Conservation (phyloP, 805 yeast species). For the Lipomyces yamadae region DNA sequence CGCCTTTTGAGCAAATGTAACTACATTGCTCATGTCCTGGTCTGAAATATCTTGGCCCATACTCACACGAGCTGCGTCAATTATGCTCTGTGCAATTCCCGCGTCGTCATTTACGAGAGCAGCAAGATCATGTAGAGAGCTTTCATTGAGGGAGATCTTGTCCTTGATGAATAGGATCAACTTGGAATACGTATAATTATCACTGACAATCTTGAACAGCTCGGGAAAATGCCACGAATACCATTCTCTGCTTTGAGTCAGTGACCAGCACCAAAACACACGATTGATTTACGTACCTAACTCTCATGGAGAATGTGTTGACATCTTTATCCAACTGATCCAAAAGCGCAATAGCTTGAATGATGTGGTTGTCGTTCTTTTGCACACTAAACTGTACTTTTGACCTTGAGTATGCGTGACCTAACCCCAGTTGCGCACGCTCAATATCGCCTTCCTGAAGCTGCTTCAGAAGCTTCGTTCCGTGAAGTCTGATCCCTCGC, state of each 20-base stretch:
- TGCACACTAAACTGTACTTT: slow-evolving; percentile 98
- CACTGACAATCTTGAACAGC: slow-evolving; percentile 87
- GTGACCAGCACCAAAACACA: not conserved
- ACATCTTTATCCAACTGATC: slow-evolving; percentile 98
- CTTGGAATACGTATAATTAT: slow-evolving; percentile 84
- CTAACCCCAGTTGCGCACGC: slow-evolving; percentile 97
- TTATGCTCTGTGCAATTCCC: slow-evolving; percentile 85
- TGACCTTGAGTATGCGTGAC: slow-evolving; percentile 98
- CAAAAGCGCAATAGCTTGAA: slow-evolving; percentile 96
- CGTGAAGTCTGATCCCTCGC: slow-evolving; percentile 92
- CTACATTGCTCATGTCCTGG: slow-evolving; percentile 89
- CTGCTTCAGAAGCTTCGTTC: slow-evolving; percentile 85
- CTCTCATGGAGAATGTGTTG: slow-evolving; percentile 96
- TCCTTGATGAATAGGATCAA: slow-evolving; percentile 82
- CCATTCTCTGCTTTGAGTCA: slow-evolving; percentile 65
- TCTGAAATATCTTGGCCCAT: slow-evolving; percentile 99
- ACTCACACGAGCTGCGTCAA: slow-evolving; percentile 93
- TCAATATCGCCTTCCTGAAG: slow-evolving; percentile 94
- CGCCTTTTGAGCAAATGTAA: slow-evolving; percentile 91
- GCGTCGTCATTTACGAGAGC: slow-evolving; percentile 90
- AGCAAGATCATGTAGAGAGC: slow-evolving; percentile 79
- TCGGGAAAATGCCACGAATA: slow-evolving; percentile 99
- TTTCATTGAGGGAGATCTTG: slow-evolving; percentile 71
- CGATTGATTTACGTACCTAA: slow-evolving; percentile 50
- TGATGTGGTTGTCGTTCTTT: slow-evolving; percentile 98